Evolutionary conservation across 1,284 basidiomycete genomes (phyloP).

Genomic region (Thecaphora thlaspeos): DNA sequence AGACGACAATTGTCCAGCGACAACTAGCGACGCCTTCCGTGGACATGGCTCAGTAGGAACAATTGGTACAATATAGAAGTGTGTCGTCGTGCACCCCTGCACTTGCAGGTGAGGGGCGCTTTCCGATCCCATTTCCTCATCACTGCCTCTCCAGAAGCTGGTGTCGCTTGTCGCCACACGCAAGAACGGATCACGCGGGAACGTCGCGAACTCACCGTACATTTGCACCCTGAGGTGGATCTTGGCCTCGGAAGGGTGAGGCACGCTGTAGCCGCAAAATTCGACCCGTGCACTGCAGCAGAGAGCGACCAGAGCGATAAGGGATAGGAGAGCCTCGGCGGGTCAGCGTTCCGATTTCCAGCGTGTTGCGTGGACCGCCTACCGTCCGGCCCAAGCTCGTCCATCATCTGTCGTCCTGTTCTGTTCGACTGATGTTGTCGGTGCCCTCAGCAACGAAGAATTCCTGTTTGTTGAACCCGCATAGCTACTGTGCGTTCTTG

Average conservation of each 20-base stretch:
- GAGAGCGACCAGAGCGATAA: no score
- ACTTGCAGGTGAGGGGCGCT: slow-evolving; percentile 29
- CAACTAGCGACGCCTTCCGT: no score
- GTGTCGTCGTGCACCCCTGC: slow-evolving; percentile 35
- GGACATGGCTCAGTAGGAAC: slow-evolving; percentile 59
- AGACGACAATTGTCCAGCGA: no score
- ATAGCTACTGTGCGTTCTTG: slow-evolving; percentile 34
- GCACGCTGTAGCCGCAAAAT: slow-evolving; percentile 95
- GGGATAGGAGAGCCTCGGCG: no score
- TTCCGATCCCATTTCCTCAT: slow-evolving; percentile 43
- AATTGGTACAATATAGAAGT: slow-evolving; percentile 53
- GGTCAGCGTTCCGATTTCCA: no score
- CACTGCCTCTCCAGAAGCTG: slow-evolving; percentile 12
- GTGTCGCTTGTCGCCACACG: slow-evolving; percentile 8
- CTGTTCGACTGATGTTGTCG: no score
- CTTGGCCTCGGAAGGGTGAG: slow-evolving; percentile 93
- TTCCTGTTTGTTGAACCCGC: slow-evolving; percentile 55
- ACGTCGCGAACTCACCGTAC: slow-evolving; percentile 91
- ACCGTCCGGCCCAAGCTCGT: no score
- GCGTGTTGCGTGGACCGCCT: no score
- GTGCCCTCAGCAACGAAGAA: slow-evolving; percentile 58
- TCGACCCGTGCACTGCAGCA: slow-evolving; percentile 84
- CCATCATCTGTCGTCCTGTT: no score
- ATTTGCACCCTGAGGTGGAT: slow-evolving; percentile 97
- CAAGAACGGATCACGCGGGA: no score